Percentiles rank a stretch among this genome's conserved stretches.
phyloP scores from a whole-genome alignment of 495 filamentous ascomycete genomes.

The Neurospora sp. region DNA sequence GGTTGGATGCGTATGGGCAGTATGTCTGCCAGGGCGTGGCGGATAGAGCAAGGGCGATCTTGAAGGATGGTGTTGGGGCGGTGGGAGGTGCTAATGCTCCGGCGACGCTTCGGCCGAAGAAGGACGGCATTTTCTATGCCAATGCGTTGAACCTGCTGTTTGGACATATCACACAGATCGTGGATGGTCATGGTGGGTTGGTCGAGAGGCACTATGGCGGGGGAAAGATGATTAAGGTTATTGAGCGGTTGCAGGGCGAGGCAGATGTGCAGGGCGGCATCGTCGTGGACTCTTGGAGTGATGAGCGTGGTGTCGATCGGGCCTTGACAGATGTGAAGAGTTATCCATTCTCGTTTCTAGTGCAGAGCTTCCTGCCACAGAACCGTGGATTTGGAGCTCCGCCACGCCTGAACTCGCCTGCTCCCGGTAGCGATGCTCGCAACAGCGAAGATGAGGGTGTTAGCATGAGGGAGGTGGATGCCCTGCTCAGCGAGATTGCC shows the following conservation, averaged over 20 bases:
- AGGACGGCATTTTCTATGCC: conserved; percentile 80
- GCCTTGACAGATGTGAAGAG: conserved; percentile 89
- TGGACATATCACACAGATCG: conserved; percentile 93
- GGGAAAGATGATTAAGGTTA: conserved; percentile 91
- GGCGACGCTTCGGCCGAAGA: conserved; percentile 14
- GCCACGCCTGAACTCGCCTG: conserved; percentile 52
- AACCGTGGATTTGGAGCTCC: conserved; percentile 45
- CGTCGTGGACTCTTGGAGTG: conserved; percentile 87
- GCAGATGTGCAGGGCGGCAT: conserved; percentile 97
- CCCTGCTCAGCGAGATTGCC: conserved; percentile 71
- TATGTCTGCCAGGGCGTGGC: conserved; percentile 95
- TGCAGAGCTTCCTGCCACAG: conserved; percentile 80
- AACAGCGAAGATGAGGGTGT: conserved; percentile 77
- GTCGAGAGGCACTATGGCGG: conserved; percentile 89
- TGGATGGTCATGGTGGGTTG: conserved; percentile 78
- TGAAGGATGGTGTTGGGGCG: conserved; percentile 46
- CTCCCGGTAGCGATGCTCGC: conserved; percentile 41
- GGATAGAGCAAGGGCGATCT: conserved; percentile 63
- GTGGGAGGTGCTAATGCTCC: conserved; percentile 23
- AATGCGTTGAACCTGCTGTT: conserved; percentile 85
- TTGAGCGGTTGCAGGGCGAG: conserved; percentile 86
- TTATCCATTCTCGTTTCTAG: conserved; percentile 92
- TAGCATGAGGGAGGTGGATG: conserved; percentile 90
- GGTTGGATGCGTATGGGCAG: conserved; percentile 84
- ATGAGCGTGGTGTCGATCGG: conserved; percentile 74